Percentiles rank a stretch among this genome's conserved stretches.
phyloP scores from a whole-genome alignment of 2,329 filamentous ascomycete genomes.

The Hortaea werneckii region DNA sequence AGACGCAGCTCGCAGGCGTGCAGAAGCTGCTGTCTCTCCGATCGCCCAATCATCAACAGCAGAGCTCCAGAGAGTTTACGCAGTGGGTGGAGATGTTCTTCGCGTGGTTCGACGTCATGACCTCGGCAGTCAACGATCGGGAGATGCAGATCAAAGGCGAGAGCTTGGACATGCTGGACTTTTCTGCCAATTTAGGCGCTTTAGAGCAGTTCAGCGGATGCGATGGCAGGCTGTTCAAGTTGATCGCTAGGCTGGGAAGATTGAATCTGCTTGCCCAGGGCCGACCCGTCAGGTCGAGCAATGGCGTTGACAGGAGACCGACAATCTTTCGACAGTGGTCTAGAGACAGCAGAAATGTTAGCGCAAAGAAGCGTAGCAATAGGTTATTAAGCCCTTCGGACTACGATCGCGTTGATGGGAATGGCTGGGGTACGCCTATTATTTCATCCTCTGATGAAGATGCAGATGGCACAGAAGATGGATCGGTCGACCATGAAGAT shows the following conservation, averaged over 20 bases:
- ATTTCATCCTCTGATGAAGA: conserved; percentile 30
- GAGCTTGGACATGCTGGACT: conserved; percentile 52
- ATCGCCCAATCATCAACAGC: conserved; percentile 46
- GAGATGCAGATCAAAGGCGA: conserved; percentile 66
- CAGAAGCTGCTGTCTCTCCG: conserved; percentile 79
- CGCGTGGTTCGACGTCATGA: conserved; percentile 89
- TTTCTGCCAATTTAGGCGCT: conserved; percentile 58
- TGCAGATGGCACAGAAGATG: conserved; percentile 22
- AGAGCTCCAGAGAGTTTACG: conserved; percentile 46
- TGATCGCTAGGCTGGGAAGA: conserved; percentile 71
- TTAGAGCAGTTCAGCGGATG: conserved; percentile 82
- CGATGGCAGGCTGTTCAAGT: conserved; percentile 75
- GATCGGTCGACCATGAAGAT: conserved; percentile 12
- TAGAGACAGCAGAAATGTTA: not conserved
- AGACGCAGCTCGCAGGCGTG: conserved; percentile 85
- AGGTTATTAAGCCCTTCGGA: conserved; percentile 26
- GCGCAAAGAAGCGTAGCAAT: not conserved
- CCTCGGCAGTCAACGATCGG: conserved; percentile 81
- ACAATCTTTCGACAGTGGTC: not conserved
- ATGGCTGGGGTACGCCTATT: conserved; percentile 47
- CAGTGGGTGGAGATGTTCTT: conserved; percentile 90
- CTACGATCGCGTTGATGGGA: conserved; percentile 54
- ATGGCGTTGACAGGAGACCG: conserved; percentile 8
- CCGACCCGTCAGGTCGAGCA: conserved; percentile 32
- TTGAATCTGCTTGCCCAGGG: conserved; percentile 75